Base-by-base conservation (phyloP, 2,329 filamentous ascomycete genomes). In the Setomelanomma holmii region DNA sequence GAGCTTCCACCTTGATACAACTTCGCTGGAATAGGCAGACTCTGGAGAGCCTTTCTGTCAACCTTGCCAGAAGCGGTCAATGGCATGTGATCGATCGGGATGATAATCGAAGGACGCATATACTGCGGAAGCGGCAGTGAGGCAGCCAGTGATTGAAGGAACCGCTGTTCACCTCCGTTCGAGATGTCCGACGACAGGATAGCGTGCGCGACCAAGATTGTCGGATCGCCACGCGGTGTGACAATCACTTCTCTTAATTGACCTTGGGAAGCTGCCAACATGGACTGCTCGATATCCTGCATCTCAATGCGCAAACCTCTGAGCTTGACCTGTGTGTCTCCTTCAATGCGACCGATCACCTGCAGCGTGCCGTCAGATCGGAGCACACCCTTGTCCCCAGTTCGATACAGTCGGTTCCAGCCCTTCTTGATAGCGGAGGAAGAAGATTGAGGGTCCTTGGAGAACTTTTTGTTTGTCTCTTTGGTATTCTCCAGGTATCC, bases 351-450 rank as follows among this genome's bases (percentile, higher is more conserved):
- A 12, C 24, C 24, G 12, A 6, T 6, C 6, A 6, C 6, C 12
- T 6, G 6, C 6, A 27, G 6, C 24, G 6, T 27, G 12, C 79
- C 78, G 30, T 78, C 69, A 0, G 52, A 17, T 1, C 49, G 49
- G 14, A 80, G 58, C 1, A 66, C 64, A 0, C 74, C 78, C 10
- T 48, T 58, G 49, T 81, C 78, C 2, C 78, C 78, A 14, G 75
- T 77, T 4, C 66, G 67, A 53, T 78, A 75, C 47, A 78, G 64
- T 4, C 23, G 58, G 0, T 43, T 63, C 65, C 27, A 30, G 27
- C 27, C 27, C 10, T 30, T 30, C 10, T 14, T 30, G 10, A 30
- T 14, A 30, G 10, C 10, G 10, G 10, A 14, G 10, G 27, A 14
- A 30, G 14, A 51, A 7, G 14, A 40, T 17, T 24, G 38, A 4